A percentile compares a stretch with the other conserved stretches of the same genome.
Conservation (phyloP, 192 early-diverging fungal species). For the Umbelopsis ramanniana region DNA sequence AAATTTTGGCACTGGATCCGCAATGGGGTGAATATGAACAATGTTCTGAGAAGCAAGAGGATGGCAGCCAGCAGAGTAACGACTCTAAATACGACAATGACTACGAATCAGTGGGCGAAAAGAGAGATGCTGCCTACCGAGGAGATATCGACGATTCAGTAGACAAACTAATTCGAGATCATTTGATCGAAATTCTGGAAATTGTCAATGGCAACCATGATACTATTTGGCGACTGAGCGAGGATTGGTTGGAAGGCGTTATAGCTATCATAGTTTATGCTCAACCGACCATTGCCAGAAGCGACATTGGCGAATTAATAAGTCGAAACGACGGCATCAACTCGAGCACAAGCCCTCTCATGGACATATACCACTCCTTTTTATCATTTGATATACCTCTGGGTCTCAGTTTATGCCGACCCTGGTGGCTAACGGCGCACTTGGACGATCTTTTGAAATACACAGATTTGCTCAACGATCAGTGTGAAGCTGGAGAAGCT, state of each 20-base stretch:
- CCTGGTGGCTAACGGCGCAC: background rate
- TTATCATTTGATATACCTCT: background rate
- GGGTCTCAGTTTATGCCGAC: background rate
- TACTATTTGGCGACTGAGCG: background rate
- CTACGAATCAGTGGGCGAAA: background rate
- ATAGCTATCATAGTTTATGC: slow-evolving; percentile 4
- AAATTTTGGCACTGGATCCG: slow-evolving; percentile 8
- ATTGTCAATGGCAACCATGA: slow-evolving; percentile 10
- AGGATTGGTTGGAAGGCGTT: background rate
- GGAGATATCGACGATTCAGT: background rate
- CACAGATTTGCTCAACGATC: background rate
- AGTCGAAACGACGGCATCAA: background rate
- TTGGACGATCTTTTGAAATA: slow-evolving; percentile 13
- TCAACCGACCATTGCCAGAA: background rate
- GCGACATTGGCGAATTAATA: background rate
- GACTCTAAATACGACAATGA: background rate
- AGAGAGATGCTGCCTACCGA: too few relatives aligned
- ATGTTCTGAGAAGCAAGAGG: too few relatives aligned
- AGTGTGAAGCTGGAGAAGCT: background rate
- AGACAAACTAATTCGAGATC: background rate
- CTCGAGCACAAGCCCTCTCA: background rate
- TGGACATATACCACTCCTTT: slow-evolving; percentile 14
- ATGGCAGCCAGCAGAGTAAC: background rate
- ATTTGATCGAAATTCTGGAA: background rate
- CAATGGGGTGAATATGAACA: slow-evolving; percentile 1